Conservation (phyloP, 495 filamentous ascomycete genomes). For the Haplographium delicatum region DNA sequence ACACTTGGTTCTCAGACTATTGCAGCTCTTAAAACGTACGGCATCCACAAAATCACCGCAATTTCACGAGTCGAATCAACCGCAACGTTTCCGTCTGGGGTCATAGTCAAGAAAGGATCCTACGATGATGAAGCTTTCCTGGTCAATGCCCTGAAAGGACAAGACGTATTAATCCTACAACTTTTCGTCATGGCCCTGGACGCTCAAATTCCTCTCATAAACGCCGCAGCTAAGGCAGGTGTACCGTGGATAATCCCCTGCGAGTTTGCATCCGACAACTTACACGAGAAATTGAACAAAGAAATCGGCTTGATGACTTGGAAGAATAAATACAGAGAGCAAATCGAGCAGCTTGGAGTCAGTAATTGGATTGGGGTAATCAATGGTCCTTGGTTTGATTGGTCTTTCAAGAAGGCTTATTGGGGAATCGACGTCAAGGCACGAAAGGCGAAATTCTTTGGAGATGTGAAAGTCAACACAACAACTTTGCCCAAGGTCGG, state of each 20-base stretch:
- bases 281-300: neutral
- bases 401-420: neutral
- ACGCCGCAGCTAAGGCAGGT: neutral
- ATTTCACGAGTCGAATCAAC: conserved; percentile 42
- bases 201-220: neutral
- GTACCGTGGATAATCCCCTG: neutral
- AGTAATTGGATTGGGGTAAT: neutral
- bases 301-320: neutral
- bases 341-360: conserved; percentile 1
- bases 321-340: neutral
- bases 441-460: neutral
- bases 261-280: neutral
- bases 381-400: neutral
- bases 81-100: conserved; percentile 36
- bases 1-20: neutral
- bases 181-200: neutral
- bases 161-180: conserved; percentile 28
- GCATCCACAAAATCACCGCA: conserved; percentile 49
- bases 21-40: conserved; percentile 35
- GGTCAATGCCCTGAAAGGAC: conserved; percentile 41
- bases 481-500: neutral
- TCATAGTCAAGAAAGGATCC: conserved; percentile 37
- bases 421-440: neutral
- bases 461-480: neutral
- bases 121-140: conserved; percentile 42